A percentile compares a stretch with the other conserved stretches of the same genome.
These are phyloP conservation scores for Metschnikowia lachancei DNA, from an alignment of 805 yeast species.

Conservation along the genomic window DNA sequence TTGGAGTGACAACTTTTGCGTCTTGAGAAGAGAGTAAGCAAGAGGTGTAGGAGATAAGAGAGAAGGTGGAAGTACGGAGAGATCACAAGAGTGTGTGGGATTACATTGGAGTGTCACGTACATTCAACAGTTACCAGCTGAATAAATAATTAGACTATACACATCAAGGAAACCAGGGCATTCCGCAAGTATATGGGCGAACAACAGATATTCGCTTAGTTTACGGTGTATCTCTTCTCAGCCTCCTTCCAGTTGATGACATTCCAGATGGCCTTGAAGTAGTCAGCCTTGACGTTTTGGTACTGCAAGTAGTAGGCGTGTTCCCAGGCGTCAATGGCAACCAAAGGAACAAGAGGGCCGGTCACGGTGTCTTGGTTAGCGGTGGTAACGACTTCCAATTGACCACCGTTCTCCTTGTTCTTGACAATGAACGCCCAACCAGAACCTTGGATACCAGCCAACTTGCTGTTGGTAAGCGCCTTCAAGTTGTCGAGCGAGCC, in stretches of 20 bases:
- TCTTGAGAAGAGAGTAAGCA: neutral
- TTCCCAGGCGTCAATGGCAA: conserved; percentile 56
- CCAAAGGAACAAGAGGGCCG: conserved; percentile 42
- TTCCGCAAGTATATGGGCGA: no score
- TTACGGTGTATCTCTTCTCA: conserved; percentile 40
- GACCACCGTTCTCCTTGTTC: conserved; percentile 43
- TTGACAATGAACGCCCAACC: conserved; percentile 54
- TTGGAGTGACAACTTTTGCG: conserved; percentile 73
- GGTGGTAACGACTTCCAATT: conserved; percentile 44
- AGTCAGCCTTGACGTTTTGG: conserved; percentile 50
- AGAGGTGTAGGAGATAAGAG: no score
- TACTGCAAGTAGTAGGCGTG: conserved; percentile 54
- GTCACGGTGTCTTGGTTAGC: conserved; percentile 49
- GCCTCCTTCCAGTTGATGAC: conserved; percentile 52
- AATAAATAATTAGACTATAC: conserved; percentile 7
- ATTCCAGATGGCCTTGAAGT: conserved; percentile 50
- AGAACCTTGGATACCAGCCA: conserved; percentile 51
- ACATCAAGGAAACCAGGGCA: neutral
- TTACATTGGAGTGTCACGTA: neutral
- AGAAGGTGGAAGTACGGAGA: no score
- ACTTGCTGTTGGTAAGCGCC: conserved; percentile 39
- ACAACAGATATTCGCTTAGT: conserved; percentile 7
- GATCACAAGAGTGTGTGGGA: no score
- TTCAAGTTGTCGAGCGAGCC: conserved; percentile 47
- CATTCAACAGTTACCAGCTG: neutral